Evolutionary conservation across 1,139 yeast species (phyloP).

Genomic region (Candida frijolesensis): DNA sequence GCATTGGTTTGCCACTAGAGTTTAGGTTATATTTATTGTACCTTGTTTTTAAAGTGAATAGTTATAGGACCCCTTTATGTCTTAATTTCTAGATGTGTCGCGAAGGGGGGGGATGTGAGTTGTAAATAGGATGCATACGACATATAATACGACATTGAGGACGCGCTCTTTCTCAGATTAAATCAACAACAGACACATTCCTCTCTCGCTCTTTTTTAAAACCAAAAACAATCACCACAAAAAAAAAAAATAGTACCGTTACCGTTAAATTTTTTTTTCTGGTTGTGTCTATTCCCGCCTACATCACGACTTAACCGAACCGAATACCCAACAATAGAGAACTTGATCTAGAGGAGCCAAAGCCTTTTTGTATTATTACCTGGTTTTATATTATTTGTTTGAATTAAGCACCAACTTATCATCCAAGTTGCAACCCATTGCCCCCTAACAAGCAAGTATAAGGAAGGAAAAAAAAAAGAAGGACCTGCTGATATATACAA

Average conservation of each 20-base stretch:
- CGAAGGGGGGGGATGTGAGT: background rate
- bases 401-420: background rate
- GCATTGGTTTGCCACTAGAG: conserved; percentile 52
- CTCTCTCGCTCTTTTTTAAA: background rate
- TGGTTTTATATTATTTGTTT: background rate
- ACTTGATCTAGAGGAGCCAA: background rate
- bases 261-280: background rate
- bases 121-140: background rate
- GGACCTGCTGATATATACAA: background rate
- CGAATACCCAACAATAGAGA: conserved; percentile 1
- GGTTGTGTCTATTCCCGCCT: background rate
- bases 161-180: background rate
- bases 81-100: conserved; percentile 1
- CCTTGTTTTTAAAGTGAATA: background rate
- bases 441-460: background rate
- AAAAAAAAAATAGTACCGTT: background rate
- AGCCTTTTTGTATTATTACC: background rate
- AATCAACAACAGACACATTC: background rate
- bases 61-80: conserved; percentile 2
- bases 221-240: background rate
- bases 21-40: background rate
- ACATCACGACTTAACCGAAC: background rate
- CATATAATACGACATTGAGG: background rate
- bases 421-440: conserved; percentile 1
- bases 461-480: background rate